Evolutionary conservation across 2,329 filamentous ascomycete genomes (phyloP).

Genomic region (Aspergillus puulaauensis): DNA sequence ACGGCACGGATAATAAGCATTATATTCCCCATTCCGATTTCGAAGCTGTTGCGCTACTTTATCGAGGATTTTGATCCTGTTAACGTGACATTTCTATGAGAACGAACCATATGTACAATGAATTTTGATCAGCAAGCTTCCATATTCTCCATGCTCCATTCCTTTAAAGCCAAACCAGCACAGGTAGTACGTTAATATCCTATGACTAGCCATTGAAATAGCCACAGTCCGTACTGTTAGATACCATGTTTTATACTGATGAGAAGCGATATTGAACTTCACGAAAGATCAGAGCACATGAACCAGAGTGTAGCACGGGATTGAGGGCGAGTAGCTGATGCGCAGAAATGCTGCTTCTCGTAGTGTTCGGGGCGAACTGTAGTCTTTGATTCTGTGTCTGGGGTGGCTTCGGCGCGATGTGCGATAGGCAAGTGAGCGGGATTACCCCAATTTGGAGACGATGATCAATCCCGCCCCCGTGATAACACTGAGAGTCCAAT

Average conservation of each 20-base stretch:
- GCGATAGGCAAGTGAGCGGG: background rate
- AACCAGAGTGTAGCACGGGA: background rate
- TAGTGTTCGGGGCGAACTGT: background rate
- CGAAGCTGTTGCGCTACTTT: constrained; percentile 8
- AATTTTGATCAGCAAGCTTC: background rate
- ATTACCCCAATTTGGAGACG: background rate
- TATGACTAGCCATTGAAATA: background rate
- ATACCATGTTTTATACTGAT: background rate
- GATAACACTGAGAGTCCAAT: background rate
- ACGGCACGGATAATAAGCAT: background rate
- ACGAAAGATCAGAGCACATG: background rate
- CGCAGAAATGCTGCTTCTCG: no score
- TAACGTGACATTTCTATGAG: constrained; percentile 11
- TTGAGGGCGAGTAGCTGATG: background rate
- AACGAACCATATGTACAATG: constrained; percentile 15
- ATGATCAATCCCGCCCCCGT: background rate
- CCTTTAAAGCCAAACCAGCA: background rate
- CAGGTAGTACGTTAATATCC: background rate
- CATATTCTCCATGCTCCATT: background rate
- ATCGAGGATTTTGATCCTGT: background rate
- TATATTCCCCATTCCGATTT: constrained; percentile 7
- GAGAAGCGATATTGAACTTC: background rate
- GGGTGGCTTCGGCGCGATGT: background rate
- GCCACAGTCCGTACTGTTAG: background rate
- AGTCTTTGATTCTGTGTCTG: background rate